Evolutionary conservation across 805 yeast genomes (phyloP).

Genomic region (Tetrapisispora pingtungensis): DNA sequence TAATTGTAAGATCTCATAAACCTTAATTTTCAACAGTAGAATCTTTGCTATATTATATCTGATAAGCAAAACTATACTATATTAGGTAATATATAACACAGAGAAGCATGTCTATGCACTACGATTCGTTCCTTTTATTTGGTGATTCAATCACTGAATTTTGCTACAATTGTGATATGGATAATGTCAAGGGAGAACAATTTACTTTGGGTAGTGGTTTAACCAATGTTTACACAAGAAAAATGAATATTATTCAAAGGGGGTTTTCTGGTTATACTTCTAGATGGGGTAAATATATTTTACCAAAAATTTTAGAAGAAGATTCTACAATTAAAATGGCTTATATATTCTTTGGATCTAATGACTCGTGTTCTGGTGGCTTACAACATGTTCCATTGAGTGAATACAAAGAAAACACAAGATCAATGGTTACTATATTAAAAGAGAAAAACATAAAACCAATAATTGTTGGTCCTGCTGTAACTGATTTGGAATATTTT

Average conservation of each 20-base stretch:
- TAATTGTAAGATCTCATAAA: no score
- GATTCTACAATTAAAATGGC: slow-evolving; percentile 39
- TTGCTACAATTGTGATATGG: slow-evolving; percentile 9
- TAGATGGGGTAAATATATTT: slow-evolving; percentile 43
- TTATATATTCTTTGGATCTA: slow-evolving; percentile 71
- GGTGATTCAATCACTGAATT: slow-evolving; percentile 6
- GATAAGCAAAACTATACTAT: no score
- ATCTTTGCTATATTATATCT: no score
- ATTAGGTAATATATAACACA: no score
- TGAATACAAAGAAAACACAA: slow-evolving; percentile 40
- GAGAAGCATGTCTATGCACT: neutral
- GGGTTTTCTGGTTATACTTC: slow-evolving; percentile 76
- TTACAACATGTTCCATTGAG: slow-evolving; percentile 43
- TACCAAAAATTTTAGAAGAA: slow-evolving; percentile 40
- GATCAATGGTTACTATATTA: slow-evolving; percentile 33
- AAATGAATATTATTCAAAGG: slow-evolving; percentile 57
- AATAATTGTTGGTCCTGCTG: slow-evolving; percentile 54
- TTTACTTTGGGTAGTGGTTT: slow-evolving; percentile 46
- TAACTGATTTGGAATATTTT: slow-evolving; percentile 40
- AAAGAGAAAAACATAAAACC: slow-evolving; percentile 37
- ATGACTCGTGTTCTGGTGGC: slow-evolving; percentile 49
- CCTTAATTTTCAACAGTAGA: no score
- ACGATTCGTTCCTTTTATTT: slow-evolving; percentile 3
- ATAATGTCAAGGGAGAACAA: slow-evolving; percentile 20
- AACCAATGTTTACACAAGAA: slow-evolving; percentile 43